phyloP scores from a whole-genome alignment of 1,139 yeast species.

The Geotrichum klebahnii region DNA sequence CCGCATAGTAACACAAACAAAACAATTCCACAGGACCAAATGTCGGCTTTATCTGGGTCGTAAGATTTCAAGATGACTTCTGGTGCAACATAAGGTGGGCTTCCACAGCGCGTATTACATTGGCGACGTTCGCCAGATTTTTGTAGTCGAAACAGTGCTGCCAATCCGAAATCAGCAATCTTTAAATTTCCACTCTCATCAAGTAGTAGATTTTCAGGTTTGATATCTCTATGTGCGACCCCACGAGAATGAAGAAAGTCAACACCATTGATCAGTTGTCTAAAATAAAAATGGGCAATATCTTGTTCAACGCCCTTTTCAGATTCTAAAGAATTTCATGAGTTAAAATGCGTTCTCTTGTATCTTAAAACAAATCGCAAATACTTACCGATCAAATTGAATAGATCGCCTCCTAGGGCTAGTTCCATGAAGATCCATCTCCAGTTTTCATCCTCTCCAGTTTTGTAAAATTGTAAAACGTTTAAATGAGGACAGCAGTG shows the following conservation, averaged over 20 bases:
- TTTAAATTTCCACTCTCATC: slow-evolving; percentile 64
- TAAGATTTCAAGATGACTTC: slow-evolving; percentile 48
- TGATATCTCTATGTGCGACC: slow-evolving; percentile 83
- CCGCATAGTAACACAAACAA: slow-evolving; percentile 58
- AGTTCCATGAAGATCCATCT: slow-evolving; percentile 62
- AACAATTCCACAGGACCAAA: slow-evolving; percentile 65
- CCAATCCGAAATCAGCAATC: slow-evolving; percentile 65
- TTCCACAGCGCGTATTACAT: slow-evolving; percentile 50
- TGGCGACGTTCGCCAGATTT: slow-evolving; percentile 55
- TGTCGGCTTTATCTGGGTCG: slow-evolving; percentile 52
- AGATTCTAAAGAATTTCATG: too few species aligned
- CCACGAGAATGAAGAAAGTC: slow-evolving; percentile 61
- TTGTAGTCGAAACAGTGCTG: slow-evolving; percentile 50
- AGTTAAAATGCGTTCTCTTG: too few species aligned
- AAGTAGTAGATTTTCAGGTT: slow-evolving; percentile 81
- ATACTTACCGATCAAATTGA: slow-evolving; percentile 53
- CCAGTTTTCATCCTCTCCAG: slow-evolving; percentile 52
- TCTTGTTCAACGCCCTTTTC: slow-evolving; percentile 64
- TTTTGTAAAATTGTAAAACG: slow-evolving; percentile 50
- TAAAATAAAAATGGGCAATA: slow-evolving; percentile 63
- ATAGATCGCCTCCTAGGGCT: slow-evolving; percentile 67
- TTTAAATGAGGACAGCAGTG: slow-evolving; percentile 56
- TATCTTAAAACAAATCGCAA: slow-evolving; percentile 71
- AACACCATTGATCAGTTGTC: slow-evolving; percentile 56
- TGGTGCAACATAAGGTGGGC: slow-evolving; percentile 72